phyloP scores from a whole-genome alignment of 495 filamentous ascomycete species.

The Penicillium verhagenii region DNA sequence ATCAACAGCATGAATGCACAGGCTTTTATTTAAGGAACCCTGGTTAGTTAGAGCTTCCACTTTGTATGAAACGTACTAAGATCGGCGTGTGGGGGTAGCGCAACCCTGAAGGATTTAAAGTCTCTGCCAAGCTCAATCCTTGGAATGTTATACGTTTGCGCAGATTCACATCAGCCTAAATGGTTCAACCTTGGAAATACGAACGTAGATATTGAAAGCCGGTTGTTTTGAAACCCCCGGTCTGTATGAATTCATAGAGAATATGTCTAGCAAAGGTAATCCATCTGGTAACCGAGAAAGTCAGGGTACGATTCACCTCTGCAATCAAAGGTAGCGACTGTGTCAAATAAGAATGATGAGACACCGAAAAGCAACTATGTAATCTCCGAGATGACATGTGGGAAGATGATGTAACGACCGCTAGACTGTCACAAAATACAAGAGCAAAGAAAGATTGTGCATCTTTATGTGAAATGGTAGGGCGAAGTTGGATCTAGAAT shows the following conservation, averaged over 20 bases:
- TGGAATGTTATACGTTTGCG: too few species aligned
- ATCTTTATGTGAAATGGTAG: conserved; percentile 15
- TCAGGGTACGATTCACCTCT: background rate
- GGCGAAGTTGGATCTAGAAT: background rate
- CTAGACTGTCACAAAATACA: conserved; percentile 8
- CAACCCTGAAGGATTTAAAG: too few species aligned
- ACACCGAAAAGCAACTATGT: background rate
- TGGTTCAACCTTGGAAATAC: background rate
- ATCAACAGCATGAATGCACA: too few species aligned
- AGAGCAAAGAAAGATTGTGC: conserved; percentile 3
- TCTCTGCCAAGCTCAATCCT: too few species aligned
- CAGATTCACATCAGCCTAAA: too few species aligned
- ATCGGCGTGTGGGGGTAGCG: too few species aligned
- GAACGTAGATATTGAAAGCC: background rate
- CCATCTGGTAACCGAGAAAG: background rate
- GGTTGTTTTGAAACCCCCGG: background rate
- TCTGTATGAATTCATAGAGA: background rate
- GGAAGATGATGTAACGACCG: conserved; percentile 17
- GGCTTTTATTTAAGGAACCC: too few species aligned
- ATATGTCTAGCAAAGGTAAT: background rate
- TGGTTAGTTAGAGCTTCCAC: background rate
- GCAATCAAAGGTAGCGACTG: background rate
- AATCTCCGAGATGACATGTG: background rate
- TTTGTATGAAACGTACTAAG: background rate
- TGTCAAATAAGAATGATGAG: background rate